phyloP scores from a whole-genome alignment of 768 basidiomycete genomes.

The Podaxis sp. region DNA sequence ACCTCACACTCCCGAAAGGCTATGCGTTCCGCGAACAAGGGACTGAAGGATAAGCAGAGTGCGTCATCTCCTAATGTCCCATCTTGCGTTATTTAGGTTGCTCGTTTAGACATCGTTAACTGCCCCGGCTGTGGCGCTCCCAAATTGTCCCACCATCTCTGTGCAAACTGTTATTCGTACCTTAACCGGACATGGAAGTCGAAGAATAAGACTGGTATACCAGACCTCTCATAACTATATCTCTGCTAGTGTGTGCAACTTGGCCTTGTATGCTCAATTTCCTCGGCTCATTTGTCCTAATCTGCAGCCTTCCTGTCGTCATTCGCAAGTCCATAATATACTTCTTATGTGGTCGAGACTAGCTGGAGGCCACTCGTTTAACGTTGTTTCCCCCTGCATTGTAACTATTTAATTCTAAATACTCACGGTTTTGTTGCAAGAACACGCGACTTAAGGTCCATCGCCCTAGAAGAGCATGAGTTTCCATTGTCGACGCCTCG shows the following conservation, averaged over 20 bases:
- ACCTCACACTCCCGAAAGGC: slow-evolving; percentile 90
- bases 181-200: slow-evolving; percentile 67
- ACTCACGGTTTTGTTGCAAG: slow-evolving; percentile 3
- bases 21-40: slow-evolving; percentile 95
- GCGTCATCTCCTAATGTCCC: slow-evolving; percentile 24
- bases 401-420: slow-evolving; percentile 3
- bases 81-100: slow-evolving; percentile 6
- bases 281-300: not conserved
- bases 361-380: not conserved
- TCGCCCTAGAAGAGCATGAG: not conserved
- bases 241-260: not conserved
- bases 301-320: not conserved
- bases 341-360: not conserved
- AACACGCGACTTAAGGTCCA: not conserved
- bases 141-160: slow-evolving; percentile 88
- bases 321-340: not conserved
- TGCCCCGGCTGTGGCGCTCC: slow-evolving; percentile 89
- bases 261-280: not conserved
- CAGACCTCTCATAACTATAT: slow-evolving; percentile 36
- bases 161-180: slow-evolving; percentile 75
- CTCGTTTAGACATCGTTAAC: slow-evolving; percentile 73
- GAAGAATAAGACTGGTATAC: slow-evolving; percentile 33
- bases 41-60: slow-evolving; percentile 93
- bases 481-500: not conserved
- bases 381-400: not conserved